Evolutionary conservation across 2,329 filamentous ascomycete genomes (phyloP), one percentile per base, ranked within the genome.

Genomic region (Fonsecaea multimorphosa): DNA sequence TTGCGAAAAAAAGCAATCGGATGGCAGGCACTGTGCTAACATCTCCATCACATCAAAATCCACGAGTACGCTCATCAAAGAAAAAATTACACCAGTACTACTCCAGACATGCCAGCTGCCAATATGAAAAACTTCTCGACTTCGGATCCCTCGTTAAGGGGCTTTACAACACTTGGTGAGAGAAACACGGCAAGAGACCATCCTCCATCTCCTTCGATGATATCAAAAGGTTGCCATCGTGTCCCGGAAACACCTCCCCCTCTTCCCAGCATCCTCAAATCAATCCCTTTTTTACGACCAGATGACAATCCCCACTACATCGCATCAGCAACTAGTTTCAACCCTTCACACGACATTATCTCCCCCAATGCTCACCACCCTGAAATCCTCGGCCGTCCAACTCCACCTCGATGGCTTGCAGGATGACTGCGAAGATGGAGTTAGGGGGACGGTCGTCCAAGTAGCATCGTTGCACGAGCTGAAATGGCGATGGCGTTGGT

Each of bases 361-460:
- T 1, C 44, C 11, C 12, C 49, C 32, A 14, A 7, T 55, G 27
- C 53, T 14, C 3, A 22, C 34, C 53, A 34, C 19, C 29, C 16
- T 61, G 56, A 44, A 19, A 40, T 51, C 29, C 11, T 64, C 36
- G 8, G 55, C 56, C 9, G n/a, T 29, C 38, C 51, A 51, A 29
- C 46, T 55, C 56, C 56, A 59, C 19, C 36, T 62, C 32, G 36
- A 29, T 9, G 56, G 38, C 11, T 32, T 49, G 24, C 24, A 3
- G 24, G 44, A 27, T 19, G 44, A 36, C 3, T n/a, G 44, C 27
- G 29, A 31, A 6, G n/a, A 16, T 5, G 36, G 27, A 9, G 32
- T 46, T 19, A 49, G 31, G 1, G 19, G 29, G 19, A n/a, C 34
- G 8, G 36, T 56, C 34, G 44, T 60, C 58, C 58, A 60, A 27